Base-by-base conservation (phyloP, 2,329 filamentous ascomycete species). In the Sclerotiophoma versabilis region DNA sequence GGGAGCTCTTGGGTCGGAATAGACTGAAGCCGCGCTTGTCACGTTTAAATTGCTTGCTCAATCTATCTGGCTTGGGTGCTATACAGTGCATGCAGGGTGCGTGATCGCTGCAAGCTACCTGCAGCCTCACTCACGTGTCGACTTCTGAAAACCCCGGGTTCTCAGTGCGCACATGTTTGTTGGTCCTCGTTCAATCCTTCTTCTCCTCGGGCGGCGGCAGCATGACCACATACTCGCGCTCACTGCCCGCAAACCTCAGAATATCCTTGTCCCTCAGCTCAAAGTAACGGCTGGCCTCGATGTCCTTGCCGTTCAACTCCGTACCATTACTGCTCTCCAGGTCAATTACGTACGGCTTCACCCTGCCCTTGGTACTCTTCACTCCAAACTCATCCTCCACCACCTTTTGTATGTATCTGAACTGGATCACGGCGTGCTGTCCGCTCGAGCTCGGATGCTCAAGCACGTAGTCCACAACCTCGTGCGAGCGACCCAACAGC, bases 161-260 rank as follows among this genome's bases (percentile, higher is more conserved):
- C n/a, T n/a, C n/a, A n/a, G n/a, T n/a, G n/a, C n/a, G n/a, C n/a
- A n/a, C n/a, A n/a, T n/a, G n/a, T n/a, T n/a, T n/a, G n/a, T n/a
- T n/a, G n/a, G n/a, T 9, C 12, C 15, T 3, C 6, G 6, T 33
- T 48, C 11, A 57, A 2, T 39, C 41, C 34, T 53, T 52, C 22
- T 54, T 54, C n/a, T 60, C 55, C 14, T 73, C 72, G 5, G 63
- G 61, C 17, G 71, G 71, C 25, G 85, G 83, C 54, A 97, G 82
- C 91, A 98, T 95, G 55, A 98, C 75, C n/a, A 99, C 92, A 75
- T 98, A 99, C 76, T 99, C 95, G 66, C 92, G 85, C 54, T 90
- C 89, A 71, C 92, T 96, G 55, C 90, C 83, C 9, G 93, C 95
- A 77, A 99, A 96, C 69, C 86, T 86, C 53, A 99, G 75, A 71